Base-by-base conservation (phyloP, 1,139 yeast genomes). In the Hyphopichia fennica region DNA sequence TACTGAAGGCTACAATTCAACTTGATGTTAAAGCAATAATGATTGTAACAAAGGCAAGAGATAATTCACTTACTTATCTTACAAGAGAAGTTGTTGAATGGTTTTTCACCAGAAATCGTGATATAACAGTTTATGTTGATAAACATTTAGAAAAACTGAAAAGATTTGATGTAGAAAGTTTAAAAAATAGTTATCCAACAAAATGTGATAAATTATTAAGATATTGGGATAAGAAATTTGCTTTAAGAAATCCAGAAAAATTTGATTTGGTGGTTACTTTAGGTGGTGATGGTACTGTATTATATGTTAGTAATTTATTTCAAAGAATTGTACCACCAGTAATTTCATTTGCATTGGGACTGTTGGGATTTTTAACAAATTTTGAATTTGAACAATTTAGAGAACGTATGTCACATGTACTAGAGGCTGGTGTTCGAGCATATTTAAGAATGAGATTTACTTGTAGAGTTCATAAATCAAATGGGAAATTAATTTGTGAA, bases 231-330 rank as follows among this genome's bases (percentile, higher is more conserved):
- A 77, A 80, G 42, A 69, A 72, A 23, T 69, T 82, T 47, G 78
- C 89, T 7, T 63, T 71, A 13, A 65, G 64, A 38, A 74, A 77
- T 41, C 84, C 86, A 0, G 83, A 83, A 39, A 62, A 69, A 34
- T 84, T 88, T 52, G 96, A 89, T 59, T 67, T 88, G 47, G 89
- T 87, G 6, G 73, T 88, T 22, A 86, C 96, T 0, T 62, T 87
- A 27, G 96, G 96, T 15, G 96, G 96, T 17, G 96, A 88, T 57
- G 96, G 96, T 23, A 88, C 96, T 0, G 96, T 88, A 7, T 65
- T 88, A 34, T 87, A 81, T 57, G 95, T 85, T 1, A 84, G 91
- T 1, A 84, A 87, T 37, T 63, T 88, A 39, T 88, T 88, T 62
- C 96, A 88, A 58, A 66, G 80, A 48, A 81, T 83, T 40, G 96